A percentile compares a stretch with the other conserved stretches of the same genome.
phyloP scores from a whole-genome alignment of 768 basidiomycete genomes.

The Pilatotrama ljubarskyi region DNA sequence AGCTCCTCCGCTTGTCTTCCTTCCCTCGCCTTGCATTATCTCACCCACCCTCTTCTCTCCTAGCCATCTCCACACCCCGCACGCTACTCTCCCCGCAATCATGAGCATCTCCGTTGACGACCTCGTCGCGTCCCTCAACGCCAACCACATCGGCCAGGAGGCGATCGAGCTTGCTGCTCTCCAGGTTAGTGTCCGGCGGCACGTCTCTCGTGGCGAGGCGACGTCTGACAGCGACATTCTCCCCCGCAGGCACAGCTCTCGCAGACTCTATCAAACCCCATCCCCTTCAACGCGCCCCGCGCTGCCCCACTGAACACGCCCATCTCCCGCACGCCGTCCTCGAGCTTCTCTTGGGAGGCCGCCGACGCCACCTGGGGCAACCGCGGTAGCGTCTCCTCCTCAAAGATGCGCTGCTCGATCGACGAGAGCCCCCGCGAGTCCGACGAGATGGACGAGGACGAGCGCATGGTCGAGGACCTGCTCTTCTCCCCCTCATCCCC shows the following conservation, averaged over 20 bases:
- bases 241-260: constrained; percentile 43
- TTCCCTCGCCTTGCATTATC: constrained; percentile 11
- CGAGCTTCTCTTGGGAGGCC: constrained; percentile 27
- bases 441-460: constrained; percentile 47
- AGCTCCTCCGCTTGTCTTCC: not conserved
- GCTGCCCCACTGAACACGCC: constrained; percentile 29
- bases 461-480: constrained; percentile 48
- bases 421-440: constrained; percentile 34
- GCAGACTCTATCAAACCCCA: constrained; percentile 35
- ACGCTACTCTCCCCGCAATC: not conserved
- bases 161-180: constrained; percentile 50
- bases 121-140: constrained; percentile 48
- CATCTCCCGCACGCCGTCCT: constrained; percentile 28
- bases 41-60: not conserved
- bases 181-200: constrained; percentile 37
- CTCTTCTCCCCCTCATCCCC: constrained; percentile 34
- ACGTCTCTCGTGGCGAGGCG: not conserved
- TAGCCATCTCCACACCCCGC: constrained; percentile 3
- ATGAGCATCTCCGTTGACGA: constrained; percentile 54
- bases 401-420: constrained; percentile 25
- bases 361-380: constrained; percentile 22
- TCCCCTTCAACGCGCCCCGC: constrained; percentile 24
- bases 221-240: not conserved
- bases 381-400: constrained; percentile 4
- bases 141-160: constrained; percentile 54